Conservation (phyloP, 257 asterid species). For the Echium plantagineum region DNA sequence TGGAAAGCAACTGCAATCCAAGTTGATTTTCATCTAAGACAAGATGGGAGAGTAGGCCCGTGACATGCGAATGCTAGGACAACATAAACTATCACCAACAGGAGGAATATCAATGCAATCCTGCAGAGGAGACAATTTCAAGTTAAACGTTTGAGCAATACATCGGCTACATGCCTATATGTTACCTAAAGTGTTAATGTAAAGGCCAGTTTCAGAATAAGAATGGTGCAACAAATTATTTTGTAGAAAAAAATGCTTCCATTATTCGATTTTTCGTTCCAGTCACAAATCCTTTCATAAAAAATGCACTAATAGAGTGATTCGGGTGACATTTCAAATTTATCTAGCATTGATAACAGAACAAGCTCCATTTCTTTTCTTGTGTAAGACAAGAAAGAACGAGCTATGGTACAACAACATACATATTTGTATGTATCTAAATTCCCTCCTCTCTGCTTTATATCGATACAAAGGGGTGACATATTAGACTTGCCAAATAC, state of each 20-base stretch:
- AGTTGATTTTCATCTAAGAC: constrained; percentile 45
- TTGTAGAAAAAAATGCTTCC: not conserved
- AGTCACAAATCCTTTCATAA: not conserved
- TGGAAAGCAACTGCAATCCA: constrained; percentile 13
- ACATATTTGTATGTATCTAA: no score
- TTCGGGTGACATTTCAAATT: no score
- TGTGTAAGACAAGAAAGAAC: no score
- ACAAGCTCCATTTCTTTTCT: no score
- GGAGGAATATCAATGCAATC: constrained; percentile 53
- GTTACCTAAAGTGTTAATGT: not conserved
- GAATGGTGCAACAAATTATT: not conserved
- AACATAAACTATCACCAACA: constrained; percentile 56
- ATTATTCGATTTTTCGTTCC: not conserved
- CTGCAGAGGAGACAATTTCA: constrained; percentile 26
- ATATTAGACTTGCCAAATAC: no score
- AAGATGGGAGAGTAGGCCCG: constrained; percentile 73
- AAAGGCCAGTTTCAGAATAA: not conserved
- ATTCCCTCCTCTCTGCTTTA: no score
- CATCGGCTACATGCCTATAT: not conserved
- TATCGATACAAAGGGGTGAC: no score
- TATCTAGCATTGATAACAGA: no score
- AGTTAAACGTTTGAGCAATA: not conserved
- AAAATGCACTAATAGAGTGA: no score
- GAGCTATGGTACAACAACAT: no score
- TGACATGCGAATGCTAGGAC: constrained; percentile 74